phyloP scores from a whole-genome alignment of 305 asterid genomes.

The Rubia tinctorum region DNA sequence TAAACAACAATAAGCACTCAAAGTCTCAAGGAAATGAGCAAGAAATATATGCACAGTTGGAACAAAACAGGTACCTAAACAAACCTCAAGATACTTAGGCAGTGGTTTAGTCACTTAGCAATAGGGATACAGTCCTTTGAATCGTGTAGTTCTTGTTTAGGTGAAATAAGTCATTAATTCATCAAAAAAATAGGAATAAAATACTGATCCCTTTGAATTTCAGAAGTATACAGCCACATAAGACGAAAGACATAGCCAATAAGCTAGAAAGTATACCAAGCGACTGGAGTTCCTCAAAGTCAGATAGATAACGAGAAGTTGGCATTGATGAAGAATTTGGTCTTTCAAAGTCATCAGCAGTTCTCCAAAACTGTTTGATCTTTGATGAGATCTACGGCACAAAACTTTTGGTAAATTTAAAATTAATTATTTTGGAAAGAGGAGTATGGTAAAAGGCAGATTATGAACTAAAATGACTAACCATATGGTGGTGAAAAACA shows the following conservation, averaged over 20 bases:
- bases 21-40: not conserved
- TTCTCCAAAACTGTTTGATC: conserved; percentile 71
- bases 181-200: too few relatives aligned
- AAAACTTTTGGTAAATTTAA: not conserved
- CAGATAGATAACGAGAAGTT: conserved; percentile 82
- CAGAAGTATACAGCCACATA: not conserved
- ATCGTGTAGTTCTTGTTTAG: too few relatives aligned
- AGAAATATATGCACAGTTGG: not conserved
- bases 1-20: not conserved
- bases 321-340: conserved; percentile 52
- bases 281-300: conserved; percentile 97
- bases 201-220: not conserved
- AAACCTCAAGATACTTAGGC: too few relatives aligned
- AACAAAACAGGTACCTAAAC: not conserved
- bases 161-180: too few relatives aligned
- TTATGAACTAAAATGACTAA: conserved; percentile 28
- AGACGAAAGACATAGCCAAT: conserved; percentile 14
- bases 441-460: not conserved
- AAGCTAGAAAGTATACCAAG: conserved; percentile 50
- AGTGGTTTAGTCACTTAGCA: too few relatives aligned
- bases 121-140: too few relatives aligned
- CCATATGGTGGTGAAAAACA: conserved; percentile 69
- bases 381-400: conserved; percentile 59
- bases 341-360: conserved; percentile 53
- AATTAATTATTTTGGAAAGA: not conserved